These are phyloP conservation scores for Aspergillus persii DNA, from an alignment of 2,329 filamentous ascomycete genomes.

Conservation along the genomic window DNA sequence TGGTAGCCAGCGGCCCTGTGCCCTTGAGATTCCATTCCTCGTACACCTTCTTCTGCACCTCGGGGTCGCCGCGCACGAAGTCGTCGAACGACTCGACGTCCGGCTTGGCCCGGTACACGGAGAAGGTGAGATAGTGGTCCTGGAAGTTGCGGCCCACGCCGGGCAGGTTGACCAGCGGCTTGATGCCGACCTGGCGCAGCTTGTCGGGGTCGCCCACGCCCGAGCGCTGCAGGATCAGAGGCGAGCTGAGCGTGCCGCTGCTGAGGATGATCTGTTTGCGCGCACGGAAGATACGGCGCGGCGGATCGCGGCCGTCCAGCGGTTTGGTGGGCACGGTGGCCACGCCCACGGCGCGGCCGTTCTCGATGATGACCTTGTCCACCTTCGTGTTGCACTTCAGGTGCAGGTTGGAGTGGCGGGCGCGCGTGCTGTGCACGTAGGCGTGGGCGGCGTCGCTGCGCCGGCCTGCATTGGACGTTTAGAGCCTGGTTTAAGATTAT, in stretches of 20 bases:
- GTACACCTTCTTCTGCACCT: constrained; percentile 70
- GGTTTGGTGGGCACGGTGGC: constrained; percentile 70
- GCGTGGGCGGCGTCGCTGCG: constrained; percentile 75
- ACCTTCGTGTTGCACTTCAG: constrained; percentile 74
- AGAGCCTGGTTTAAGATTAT: constrained; percentile 36
- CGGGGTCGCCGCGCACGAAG: constrained; percentile 71
- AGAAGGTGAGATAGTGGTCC: constrained; percentile 71
- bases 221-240: constrained; percentile 71
- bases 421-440: constrained; percentile 73
- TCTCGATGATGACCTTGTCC: constrained; percentile 72
- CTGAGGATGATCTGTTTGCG: constrained; percentile 73
- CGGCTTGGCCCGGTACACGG: constrained; percentile 69
- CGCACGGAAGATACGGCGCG: constrained; percentile 61
- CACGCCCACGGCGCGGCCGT: constrained; percentile 69
- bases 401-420: constrained; percentile 68
- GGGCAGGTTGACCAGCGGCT: constrained; percentile 68
- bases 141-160: constrained; percentile 76
- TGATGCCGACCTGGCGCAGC: constrained; percentile 65
- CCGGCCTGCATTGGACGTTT: constrained; percentile 52
- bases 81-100: constrained; percentile 77
- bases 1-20: constrained; percentile 73
- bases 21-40: constrained; percentile 78
- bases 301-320: constrained; percentile 53
- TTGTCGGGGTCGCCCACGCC: constrained; percentile 72
- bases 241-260: constrained; percentile 70